phyloP scores from a whole-genome alignment of 2,329 filamentous ascomycete species.

The Trichoderma endophyticum region DNA sequence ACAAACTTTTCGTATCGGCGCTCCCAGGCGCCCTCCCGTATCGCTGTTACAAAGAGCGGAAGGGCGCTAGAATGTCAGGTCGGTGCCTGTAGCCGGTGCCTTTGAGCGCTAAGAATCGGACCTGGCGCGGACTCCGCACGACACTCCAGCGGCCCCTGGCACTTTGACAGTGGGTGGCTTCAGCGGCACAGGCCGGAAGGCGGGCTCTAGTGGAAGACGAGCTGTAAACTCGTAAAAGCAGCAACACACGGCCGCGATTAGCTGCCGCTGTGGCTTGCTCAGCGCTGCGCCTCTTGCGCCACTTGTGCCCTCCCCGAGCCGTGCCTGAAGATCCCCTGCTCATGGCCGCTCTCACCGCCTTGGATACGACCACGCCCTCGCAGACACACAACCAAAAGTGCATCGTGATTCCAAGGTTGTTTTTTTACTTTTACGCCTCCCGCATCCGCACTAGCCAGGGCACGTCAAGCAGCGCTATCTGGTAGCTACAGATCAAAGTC shows the following conservation, averaged over 20 bases:
- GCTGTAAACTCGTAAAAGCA: conserved; percentile 10
- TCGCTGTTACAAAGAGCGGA: background rate
- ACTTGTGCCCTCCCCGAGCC: background rate
- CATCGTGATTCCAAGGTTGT: background rate
- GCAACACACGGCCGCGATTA: conserved; percentile 12
- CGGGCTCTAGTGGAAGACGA: background rate
- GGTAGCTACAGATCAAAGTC: conserved; percentile 12
- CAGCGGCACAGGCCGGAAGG: conserved; percentile 10
- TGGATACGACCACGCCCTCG: conserved; percentile 3
- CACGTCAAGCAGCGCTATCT: conserved; percentile 7
- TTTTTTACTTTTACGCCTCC: background rate
- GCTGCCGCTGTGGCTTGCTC: conserved; percentile 11
- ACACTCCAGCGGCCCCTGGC: background rate
- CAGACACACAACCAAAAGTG: background rate
- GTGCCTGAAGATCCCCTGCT: conserved; percentile 13
- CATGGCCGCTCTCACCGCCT: conserved; percentile 5
- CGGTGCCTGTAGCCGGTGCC: background rate
- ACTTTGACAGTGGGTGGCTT: conserved; percentile 1
- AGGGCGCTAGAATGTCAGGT: conserved; percentile 2
- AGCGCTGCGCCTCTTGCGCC: conserved; percentile 8
- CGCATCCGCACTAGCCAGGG: conserved; percentile 16
- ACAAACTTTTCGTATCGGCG: background rate
- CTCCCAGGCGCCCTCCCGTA: background rate
- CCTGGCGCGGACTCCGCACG: background rate
- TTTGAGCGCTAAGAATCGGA: background rate